Evolutionary conservation across 2,329 filamentous ascomycete species (phyloP).

Genomic region (Mycocentrospora acerina): DNA sequence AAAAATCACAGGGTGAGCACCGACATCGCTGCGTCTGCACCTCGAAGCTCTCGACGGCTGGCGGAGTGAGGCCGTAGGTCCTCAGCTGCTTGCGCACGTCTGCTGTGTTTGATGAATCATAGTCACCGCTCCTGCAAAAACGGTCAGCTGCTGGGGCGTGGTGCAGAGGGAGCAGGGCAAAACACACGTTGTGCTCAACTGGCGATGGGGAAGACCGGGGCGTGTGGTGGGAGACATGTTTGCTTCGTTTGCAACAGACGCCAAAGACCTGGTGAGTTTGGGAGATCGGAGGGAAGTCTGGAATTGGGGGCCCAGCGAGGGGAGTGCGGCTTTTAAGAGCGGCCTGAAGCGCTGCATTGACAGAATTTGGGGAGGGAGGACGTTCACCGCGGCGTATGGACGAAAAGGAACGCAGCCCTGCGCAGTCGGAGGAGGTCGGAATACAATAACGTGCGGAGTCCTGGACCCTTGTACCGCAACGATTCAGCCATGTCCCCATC

Average conservation of each 20-base stretch:
- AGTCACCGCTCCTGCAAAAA: constrained; percentile 46
- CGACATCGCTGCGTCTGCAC: constrained; percentile 53
- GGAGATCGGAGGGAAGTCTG: constrained; percentile 17
- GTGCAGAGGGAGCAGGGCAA: neutral
- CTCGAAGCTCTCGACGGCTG: constrained; percentile 53
- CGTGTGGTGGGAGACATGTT: constrained; percentile 40
- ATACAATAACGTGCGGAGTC: no score
- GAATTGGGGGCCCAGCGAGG: constrained; percentile 20
- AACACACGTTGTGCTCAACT: constrained; percentile 42
- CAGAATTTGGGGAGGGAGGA: no score
- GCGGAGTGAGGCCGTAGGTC: constrained; percentile 56
- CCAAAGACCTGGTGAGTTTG: constrained; percentile 29
- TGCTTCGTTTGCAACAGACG: constrained; percentile 32
- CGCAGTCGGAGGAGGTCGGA: no score
- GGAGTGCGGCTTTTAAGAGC: constrained; percentile 37
- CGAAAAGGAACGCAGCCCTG: no score
- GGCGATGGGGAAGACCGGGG: constrained; percentile 37
- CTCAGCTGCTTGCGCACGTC: constrained; percentile 54
- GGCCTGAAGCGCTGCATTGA: constrained; percentile 39
- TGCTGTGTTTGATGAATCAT: constrained; percentile 51
- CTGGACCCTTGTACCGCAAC: no score
- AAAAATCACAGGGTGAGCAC: constrained; percentile 27
- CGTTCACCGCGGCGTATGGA: no score
- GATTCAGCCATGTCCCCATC: no score
- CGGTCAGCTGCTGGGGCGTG: constrained; percentile 13